Evolutionary conservation across 116 monocot genomes (phyloP).

Genomic region (Phalaenopsis hybrid): DNA sequence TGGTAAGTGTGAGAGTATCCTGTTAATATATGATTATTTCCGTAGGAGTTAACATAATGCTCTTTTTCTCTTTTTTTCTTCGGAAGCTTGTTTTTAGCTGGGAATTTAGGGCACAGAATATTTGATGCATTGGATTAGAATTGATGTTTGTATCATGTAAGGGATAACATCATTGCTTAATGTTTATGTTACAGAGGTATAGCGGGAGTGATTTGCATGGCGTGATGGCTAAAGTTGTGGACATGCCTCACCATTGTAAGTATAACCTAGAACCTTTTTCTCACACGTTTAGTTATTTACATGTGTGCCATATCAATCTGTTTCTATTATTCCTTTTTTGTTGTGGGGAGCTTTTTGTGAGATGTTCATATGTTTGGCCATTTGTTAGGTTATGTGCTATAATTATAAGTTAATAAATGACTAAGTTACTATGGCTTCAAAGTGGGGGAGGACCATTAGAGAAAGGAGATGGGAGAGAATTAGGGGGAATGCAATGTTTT

Average conservation of each 20-base stretch:
- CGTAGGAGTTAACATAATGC: neutral
- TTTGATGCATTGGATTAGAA: neutral
- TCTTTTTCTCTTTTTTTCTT: neutral
- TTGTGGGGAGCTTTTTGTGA: neutral
- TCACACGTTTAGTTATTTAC: neutral
- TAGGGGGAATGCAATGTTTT: no score
- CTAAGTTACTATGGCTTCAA: neutral
- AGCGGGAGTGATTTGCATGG: slow-evolving; percentile 89
- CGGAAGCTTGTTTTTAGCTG: neutral
- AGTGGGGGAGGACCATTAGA: no score
- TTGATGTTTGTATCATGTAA: neutral
- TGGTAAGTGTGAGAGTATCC: slow-evolving; percentile 40
- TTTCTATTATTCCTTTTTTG: neutral
- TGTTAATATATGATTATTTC: neutral
- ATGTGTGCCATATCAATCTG: neutral
- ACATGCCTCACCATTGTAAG: slow-evolving; percentile 98
- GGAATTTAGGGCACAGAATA: neutral
- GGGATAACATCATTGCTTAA: neutral
- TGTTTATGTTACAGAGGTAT: slow-evolving; percentile 59
- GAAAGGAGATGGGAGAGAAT: no score
- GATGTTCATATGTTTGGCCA: neutral
- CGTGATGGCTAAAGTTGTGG: slow-evolving; percentile 82
- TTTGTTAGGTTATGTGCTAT: neutral
- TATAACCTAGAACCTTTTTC: neutral
- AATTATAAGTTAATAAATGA: neutral